Conservation (phyloP, 176 grass and related monocot species). For the Carex cristatella region DNA sequence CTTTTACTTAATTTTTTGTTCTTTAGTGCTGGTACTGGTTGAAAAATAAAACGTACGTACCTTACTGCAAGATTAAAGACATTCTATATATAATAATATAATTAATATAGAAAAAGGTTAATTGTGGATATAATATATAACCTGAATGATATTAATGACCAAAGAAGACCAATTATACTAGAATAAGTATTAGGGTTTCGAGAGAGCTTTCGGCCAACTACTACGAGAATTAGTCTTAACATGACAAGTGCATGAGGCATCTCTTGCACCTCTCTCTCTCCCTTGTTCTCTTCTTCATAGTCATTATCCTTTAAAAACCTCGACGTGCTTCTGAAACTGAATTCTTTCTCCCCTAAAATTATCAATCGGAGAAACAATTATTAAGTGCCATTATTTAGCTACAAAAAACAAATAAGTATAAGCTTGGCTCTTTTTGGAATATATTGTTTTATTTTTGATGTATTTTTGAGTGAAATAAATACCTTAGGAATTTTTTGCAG, state of each 20-base stretch:
- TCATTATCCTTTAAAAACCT: conserved; percentile 18
- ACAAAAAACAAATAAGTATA: background rate
- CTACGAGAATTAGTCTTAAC: conserved; percentile 27
- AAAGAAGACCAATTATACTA: conserved; percentile 33
- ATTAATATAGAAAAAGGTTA: too few relatives aligned
- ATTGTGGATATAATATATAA: background rate
- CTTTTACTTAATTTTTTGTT: background rate
- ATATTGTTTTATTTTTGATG: background rate
- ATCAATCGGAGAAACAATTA: background rate
- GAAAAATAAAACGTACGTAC: background rate
- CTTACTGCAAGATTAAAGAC: background rate
- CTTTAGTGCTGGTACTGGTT: background rate
- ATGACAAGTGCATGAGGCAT: conserved; percentile 33
- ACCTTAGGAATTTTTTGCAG: background rate
- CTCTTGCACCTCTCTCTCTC: conserved; percentile 2
- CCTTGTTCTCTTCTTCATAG: conserved; percentile 12
- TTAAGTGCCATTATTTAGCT: background rate
- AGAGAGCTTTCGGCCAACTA: conserved; percentile 34
- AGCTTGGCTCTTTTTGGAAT: background rate
- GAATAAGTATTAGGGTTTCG: conserved; percentile 43
- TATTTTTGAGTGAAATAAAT: background rate
- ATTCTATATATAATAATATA: background rate
- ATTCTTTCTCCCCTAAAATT: conserved; percentile 23
- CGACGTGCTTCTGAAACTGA: conserved; percentile 35
- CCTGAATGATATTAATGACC: conserved; percentile 42